Evolutionary conservation across 768 basidiomycete genomes (phyloP), one percentile per base, ranked within the genome.

Genomic region (Tylopilus rubrobrunneus): DNA sequence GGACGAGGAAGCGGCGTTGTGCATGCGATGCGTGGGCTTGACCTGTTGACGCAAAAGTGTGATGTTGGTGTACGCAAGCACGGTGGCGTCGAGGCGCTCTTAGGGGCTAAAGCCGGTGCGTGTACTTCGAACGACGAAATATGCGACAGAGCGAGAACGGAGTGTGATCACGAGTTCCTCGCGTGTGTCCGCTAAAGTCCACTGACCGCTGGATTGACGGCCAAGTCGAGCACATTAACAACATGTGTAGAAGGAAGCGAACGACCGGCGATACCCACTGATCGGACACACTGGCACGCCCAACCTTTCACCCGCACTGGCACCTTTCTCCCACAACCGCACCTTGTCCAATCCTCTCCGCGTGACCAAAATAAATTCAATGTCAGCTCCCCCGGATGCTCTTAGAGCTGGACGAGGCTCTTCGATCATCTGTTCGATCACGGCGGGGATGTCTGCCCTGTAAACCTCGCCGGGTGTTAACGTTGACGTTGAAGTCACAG

Each of bases 11-110:
- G 19, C 19, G 19, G 19, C 19, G 19, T 19, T 19, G 61, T 95
- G 90, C 4, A 92, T 80, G 41, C 90, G 83, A 60, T 86, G 81
- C 0, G 83, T 84, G 0, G 92, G 89, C 52, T 78, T 77, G 15
- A 91, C 76, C 61, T 95, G 91, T 66, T 96, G 92, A 10, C 92
- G 81, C 28, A 96, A 74, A 7, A 84, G 81, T 0, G 88, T 83
- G 19, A 95, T 81, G 56, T 82, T 87, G 49, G 80, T 87, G 64
- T 93, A 93, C 11, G 87, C 86, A 4, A 90, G 75, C 3, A 92
- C 86, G 12, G 89, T 89, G 1, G 92, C 92, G 63, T 95, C 91
- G 7, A 92, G 73, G 1, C 89, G 91, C 62, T 92, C 87, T 89
- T 89, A 92, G n/a, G 90, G 91, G 17, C 86, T 86, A 25, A 87